These are phyloP conservation scores for Sclerotinia spermophila DNA, from an alignment of 2,329 filamentous ascomycete species.

Conservation along the genomic window DNA sequence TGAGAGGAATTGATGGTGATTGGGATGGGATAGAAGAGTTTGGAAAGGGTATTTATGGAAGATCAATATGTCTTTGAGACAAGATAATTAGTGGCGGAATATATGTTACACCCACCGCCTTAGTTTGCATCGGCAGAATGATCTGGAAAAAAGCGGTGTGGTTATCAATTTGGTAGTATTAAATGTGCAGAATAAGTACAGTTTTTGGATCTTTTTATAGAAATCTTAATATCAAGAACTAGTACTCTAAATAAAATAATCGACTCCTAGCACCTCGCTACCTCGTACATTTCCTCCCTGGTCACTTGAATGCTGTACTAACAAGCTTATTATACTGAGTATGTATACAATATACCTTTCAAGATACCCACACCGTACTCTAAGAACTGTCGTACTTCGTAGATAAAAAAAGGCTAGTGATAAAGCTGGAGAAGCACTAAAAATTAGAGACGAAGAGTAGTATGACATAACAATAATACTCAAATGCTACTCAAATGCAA, in stretches of 20 bases:
- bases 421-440: not conserved
- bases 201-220: not conserved
- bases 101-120: not conserved
- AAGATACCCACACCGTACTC: not conserved
- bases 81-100: not conserved
- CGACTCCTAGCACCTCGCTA: not conserved
- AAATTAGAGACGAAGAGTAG: not conserved
- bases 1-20: not conserved
- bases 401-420: not conserved
- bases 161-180: not conserved
- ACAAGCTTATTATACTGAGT: not conserved
- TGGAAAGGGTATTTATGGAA: constrained; percentile 14
- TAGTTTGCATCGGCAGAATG: not conserved
- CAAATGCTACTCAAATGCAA: not conserved
- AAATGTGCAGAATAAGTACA: not conserved
- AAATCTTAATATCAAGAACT: not conserved
- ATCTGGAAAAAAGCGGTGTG: not conserved
- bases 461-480: not conserved
- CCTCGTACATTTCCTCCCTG: not conserved
- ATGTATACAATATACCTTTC: no score
- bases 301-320: not conserved
- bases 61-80: not conserved
- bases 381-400: no score
- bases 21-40: not conserved
- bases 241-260: not conserved